Evolutionary conservation across 139 green algal genomes (phyloP).

Genomic region (Coelastrella sp.): DNA sequence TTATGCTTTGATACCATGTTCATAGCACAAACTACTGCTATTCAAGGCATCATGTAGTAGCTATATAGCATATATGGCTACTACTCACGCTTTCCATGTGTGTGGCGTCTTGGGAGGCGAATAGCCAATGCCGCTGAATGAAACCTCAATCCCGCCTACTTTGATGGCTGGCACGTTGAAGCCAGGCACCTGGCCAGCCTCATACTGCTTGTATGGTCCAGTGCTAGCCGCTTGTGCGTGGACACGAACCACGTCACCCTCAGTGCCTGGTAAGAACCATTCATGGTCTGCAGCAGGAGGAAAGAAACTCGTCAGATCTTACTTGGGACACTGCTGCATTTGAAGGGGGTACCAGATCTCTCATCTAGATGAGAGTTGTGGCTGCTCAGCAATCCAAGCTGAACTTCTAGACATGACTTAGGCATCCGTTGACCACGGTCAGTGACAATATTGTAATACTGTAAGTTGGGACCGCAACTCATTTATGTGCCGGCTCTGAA

Average conservation of each 20-base stretch:
- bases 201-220: not conserved
- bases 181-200: not conserved
- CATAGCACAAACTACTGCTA: not conserved
- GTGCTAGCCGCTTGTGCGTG: not conserved
- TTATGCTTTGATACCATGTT: too few relatives aligned
- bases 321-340: too few relatives aligned
- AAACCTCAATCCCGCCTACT: not conserved
- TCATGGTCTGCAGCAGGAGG: not conserved
- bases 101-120: not conserved
- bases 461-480: too few relatives aligned
- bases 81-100: constrained; percentile 11
- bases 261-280: not conserved
- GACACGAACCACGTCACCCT: not conserved
- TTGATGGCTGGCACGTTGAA: not conserved
- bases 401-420: too few relatives aligned
- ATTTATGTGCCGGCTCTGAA: too few relatives aligned
- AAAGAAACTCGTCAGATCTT: too few relatives aligned
- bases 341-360: too few relatives aligned
- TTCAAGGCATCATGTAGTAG: not conserved
- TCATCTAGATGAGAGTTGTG: too few relatives aligned
- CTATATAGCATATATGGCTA: too few relatives aligned
- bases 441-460: too few relatives aligned
- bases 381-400: too few relatives aligned
- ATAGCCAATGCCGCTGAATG: not conserved
- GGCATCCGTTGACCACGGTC: too few relatives aligned